A percentile compares a stretch with the other conserved stretches of the same genome.
phyloP scores from a whole-genome alignment of 2,329 filamentous ascomycete species.

The Phialemoniopsis sp. region DNA sequence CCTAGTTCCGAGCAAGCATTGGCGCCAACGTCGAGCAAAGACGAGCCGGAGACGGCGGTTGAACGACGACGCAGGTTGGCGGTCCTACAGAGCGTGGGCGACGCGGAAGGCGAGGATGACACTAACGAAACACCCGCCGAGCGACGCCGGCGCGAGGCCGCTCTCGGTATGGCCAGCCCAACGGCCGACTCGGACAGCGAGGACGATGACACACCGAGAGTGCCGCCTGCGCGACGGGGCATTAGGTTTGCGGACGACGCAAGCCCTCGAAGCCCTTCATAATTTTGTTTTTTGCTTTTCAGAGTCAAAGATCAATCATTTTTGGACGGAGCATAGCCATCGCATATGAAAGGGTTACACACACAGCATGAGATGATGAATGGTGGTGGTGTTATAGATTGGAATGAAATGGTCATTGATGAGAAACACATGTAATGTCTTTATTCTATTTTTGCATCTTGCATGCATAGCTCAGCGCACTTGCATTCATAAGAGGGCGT shows the following conservation, averaged over 20 bases:
- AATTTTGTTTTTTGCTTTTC: no score
- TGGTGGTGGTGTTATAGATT: no score
- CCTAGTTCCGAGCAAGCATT: constrained; percentile 5
- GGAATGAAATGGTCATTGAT: no score
- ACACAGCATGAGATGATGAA: no score
- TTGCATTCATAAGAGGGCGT: no score
- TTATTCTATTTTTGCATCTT: no score
- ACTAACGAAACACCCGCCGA: constrained; percentile 67
- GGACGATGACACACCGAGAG: constrained; percentile 52
- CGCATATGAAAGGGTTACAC: no score
- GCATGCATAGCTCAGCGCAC: no score
- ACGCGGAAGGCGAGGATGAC: constrained; percentile 28
- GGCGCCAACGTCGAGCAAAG: constrained; percentile 20
- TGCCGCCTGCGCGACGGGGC: constrained; percentile 47
- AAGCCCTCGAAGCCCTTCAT: no score
- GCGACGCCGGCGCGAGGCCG: constrained; percentile 67
- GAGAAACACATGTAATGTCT: no score
- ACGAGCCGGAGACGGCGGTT: constrained; percentile 61
- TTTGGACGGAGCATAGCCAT: no score
- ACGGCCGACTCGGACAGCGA: constrained; percentile 45
- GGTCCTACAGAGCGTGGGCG: constrained; percentile 37
- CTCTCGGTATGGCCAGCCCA: constrained; percentile 54
- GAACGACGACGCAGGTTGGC: constrained; percentile 64
- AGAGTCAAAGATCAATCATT: no score
- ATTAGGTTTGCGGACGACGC: constrained; percentile 53